Evolutionary conservation across 805 yeast species (phyloP).

Genomic region (Cyberlindnera euphorbiiphila): DNA sequence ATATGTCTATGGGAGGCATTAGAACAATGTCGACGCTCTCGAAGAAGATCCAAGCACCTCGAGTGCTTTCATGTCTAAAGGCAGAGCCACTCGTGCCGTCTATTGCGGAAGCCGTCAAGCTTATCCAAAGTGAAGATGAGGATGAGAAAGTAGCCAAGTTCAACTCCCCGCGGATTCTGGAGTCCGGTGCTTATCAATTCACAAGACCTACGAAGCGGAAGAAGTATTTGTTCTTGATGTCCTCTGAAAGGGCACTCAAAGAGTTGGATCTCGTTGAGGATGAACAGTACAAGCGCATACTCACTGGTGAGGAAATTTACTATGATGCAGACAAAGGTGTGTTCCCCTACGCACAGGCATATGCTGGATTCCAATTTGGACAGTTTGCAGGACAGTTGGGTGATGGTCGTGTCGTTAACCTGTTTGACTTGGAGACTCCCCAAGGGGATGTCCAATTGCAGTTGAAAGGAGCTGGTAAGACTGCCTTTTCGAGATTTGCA

Average conservation of each 20-base stretch:
- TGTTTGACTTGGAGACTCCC: slow-evolving; percentile 62
- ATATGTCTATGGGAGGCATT: no score
- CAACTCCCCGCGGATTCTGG: slow-evolving; percentile 48
- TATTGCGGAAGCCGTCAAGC: slow-evolving; percentile 27
- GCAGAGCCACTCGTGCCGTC: slow-evolving; percentile 32
- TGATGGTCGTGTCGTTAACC: slow-evolving; percentile 85
- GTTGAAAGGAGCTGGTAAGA: slow-evolving; percentile 86
- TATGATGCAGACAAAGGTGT: slow-evolving; percentile 36
- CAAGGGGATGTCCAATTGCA: slow-evolving; percentile 55
- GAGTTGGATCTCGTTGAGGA: slow-evolving; percentile 56
- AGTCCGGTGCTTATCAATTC: slow-evolving; percentile 69
- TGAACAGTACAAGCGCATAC: slow-evolving; percentile 46
- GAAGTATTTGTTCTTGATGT: slow-evolving; percentile 48
- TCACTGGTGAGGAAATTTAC: slow-evolving; percentile 55
- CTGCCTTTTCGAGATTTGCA: slow-evolving; percentile 92
- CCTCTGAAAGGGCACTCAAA: slow-evolving; percentile 54
- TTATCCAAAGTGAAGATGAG: slow-evolving; percentile 25
- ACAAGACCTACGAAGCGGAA: slow-evolving; percentile 61
- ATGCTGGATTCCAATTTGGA: slow-evolving; percentile 97
- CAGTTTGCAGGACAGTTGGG: slow-evolving; percentile 96
- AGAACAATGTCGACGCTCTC: slow-evolving; percentile 13
- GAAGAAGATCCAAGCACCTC: slow-evolving; percentile 15
- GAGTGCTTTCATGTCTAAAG: slow-evolving; percentile 12
- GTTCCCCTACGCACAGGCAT: slow-evolving; percentile 84
- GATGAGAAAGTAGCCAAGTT: slow-evolving; percentile 29